Percentiles rank a stretch among this genome's conserved stretches.
Conservation (phyloP, 495 filamentous ascomycete genomes). For the Astrothelium macrocarpum region DNA sequence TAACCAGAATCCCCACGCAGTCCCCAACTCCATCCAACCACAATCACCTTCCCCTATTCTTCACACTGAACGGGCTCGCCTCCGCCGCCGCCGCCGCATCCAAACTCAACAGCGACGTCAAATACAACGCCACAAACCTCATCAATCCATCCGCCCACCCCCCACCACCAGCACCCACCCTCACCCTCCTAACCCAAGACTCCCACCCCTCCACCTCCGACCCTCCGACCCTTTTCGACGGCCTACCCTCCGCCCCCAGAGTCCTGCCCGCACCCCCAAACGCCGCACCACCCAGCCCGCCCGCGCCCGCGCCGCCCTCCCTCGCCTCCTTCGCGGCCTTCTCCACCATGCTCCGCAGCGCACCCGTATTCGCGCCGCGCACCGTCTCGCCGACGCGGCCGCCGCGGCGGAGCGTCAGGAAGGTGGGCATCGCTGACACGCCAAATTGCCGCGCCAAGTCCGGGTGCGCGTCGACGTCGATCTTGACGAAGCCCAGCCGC, state of each 20-base stretch:
- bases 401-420: constrained; percentile 22
- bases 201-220: constrained; percentile 31
- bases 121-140: constrained; percentile 51
- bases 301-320: constrained; percentile 23
- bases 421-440: constrained; percentile 35
- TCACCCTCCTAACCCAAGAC: constrained; percentile 28
- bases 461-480: constrained; percentile 45
- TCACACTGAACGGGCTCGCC: constrained; percentile 20
- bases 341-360: constrained; percentile 17
- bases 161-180: constrained; percentile 35
- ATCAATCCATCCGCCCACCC: constrained; percentile 40
- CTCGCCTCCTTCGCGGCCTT: constrained; percentile 38
- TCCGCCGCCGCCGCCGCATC: constrained; percentile 15
- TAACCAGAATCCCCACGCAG: too few relatives aligned
- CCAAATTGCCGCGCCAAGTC: constrained; percentile 39
- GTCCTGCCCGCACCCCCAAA: constrained; percentile 36
- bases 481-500: constrained; percentile 48
- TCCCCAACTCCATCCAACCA: neutral
- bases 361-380: constrained; percentile 20
- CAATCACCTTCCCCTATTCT: constrained; percentile 6
- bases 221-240: neutral
- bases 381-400: constrained; percentile 18
- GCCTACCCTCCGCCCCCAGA: constrained; percentile 9
- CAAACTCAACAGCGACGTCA: constrained; percentile 42
- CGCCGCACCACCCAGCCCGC: constrained; percentile 12